Evolutionary conservation across 306 rosid genomes (phyloP), one percentile per base, ranked within the genome.

Genomic region (Comarum palustre): DNA sequence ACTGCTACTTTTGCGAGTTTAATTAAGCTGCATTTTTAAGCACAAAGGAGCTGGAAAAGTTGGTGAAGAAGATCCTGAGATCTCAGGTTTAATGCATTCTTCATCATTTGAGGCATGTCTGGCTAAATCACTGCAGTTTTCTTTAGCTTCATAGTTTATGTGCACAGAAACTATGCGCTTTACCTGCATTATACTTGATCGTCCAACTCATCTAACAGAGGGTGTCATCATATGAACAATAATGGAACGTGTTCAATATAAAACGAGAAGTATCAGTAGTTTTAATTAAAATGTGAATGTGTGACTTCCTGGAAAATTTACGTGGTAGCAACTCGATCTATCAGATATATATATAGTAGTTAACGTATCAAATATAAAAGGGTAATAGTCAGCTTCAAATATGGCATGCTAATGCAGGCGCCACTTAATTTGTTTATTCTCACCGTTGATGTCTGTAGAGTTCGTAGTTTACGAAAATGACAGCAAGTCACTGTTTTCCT

Each of bases 21-120:
- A 9, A 20, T 54, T 20, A 9, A 20, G 14, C 10, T 22, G 15
- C 24, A 54, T 0, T 31, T 20, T 73, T 31, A 6, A 32, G 59
- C 22, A 52, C 16, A 47, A 58, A 24, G n/a, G 83, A 68, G 79
- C 52, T 74, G 83, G 67, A 69, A 74, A 74, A 79, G 76, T 69
- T 61, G 66, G 60, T 52, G 36, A 62, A 59, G 47, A 57, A 11
- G 55, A 66, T 66, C 45, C 41, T 66, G 42, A 69, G 57, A 79
- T 69, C 42, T 69, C 32, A 41, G 67, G 22, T 48, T 68, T 66
- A 68, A 52, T 34, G 61, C 72, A 22, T 39, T 61, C 60, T 50
- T 62, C 75, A 67, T 67, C 71, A 59, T 73, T 57, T 38, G 24
- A 71, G 81, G 75, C 22, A 41, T 72, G 64, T 47, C 61, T 70